Evolutionary conservation across 2,329 filamentous ascomycete genomes (phyloP).

Genomic region (Lachnellula occidentalis): DNA sequence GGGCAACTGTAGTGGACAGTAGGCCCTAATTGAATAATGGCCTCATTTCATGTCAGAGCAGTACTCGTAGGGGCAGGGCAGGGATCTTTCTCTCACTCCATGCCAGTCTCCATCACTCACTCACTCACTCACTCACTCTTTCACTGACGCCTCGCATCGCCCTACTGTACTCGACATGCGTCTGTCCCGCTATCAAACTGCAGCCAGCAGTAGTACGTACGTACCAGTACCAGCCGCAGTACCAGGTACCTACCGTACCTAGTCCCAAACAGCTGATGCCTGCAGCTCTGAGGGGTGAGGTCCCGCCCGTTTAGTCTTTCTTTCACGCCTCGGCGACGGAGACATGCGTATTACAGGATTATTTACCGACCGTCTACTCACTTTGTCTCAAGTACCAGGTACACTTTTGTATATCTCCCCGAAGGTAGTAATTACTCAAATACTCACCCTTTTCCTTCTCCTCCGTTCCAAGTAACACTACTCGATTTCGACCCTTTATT

Average conservation of each 20-base stretch:
- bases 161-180: no score
- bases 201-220: no score
- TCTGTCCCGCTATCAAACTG: no score
- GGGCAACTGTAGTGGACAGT: not conserved
- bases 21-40: not conserved
- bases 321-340: not conserved
- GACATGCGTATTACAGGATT: not conserved
- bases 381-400: no score
- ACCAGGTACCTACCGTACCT: not conserved
- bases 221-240: no score
- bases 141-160: no score
- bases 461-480: not conserved
- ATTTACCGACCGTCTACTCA: no score
- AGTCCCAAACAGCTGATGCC: constrained; percentile 4
- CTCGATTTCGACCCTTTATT: not conserved
- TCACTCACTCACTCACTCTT: no score
- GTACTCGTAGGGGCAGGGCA: not conserved
- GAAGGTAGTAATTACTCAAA: not conserved
- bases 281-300: no score
- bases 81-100: no score
- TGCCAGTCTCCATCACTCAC: no score
- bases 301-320: not conserved
- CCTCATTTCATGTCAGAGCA: not conserved
- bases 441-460: not conserved
- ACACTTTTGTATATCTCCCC: not conserved